Conservation (phyloP, 2,329 filamentous ascomycete species). For the Cephalotrichum gorgonifer region DNA sequence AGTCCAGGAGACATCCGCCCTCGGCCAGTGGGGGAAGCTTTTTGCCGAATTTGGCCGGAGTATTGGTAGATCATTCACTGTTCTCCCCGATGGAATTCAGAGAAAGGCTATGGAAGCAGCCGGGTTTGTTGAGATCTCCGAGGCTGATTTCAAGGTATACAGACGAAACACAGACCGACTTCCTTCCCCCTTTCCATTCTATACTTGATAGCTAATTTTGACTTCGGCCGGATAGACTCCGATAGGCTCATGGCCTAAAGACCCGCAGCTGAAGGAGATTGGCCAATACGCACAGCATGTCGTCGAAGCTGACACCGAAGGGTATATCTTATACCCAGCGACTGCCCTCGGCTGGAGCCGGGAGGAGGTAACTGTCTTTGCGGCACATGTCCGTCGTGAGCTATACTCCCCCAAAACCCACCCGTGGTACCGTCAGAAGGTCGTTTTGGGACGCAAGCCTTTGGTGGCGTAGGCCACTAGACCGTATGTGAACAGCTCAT, state of each 20-base stretch:
- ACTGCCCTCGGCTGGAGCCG: constrained; percentile 22
- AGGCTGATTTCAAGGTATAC: constrained; percentile 28
- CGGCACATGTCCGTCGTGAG: constrained; percentile 20
- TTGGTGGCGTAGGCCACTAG: too few relatives aligned
- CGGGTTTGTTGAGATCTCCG: constrained; percentile 27
- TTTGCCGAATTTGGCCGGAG: constrained; percentile 21
- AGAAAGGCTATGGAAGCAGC: constrained; percentile 17
- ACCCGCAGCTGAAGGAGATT: constrained; percentile 31
- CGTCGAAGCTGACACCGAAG: constrained; percentile 21
- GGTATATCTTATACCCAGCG: constrained; percentile 24
- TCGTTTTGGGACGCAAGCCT: constrained; percentile 1
- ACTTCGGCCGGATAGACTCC: constrained; percentile 23
- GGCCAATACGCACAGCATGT: constrained; percentile 26
- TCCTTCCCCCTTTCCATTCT: not conserved
- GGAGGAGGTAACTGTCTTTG: constrained; percentile 20
- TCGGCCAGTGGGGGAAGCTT: constrained; percentile 22
- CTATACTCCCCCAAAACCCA: constrained; percentile 23
- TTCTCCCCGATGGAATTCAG: constrained; percentile 20
- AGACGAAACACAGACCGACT: too few relatives aligned
- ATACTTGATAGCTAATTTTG: not conserved
- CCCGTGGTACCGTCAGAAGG: constrained; percentile 27
- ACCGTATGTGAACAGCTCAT: too few relatives aligned
- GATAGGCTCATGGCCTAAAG: constrained; percentile 32
- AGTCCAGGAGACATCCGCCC: constrained; percentile 12
- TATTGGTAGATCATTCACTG: constrained; percentile 18